These are phyloP conservation scores for Dipteronia dyeriana DNA, from an alignment of 345 rosid species.

Conservation along the genomic window DNA sequence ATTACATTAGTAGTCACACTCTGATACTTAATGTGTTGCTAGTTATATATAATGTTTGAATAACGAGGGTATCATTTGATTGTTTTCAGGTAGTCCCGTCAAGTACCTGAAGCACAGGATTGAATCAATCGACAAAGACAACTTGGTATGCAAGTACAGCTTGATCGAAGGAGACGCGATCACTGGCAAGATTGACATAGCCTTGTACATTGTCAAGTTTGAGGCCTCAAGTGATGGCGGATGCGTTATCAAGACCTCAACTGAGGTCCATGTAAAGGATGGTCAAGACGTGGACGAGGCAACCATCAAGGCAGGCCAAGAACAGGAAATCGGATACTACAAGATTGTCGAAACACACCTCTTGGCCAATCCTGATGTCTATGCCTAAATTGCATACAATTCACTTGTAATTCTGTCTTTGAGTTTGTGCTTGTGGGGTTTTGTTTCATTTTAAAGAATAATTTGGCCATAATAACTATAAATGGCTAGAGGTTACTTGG, in stretches of 20 bases:
- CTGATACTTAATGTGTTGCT: constrained; percentile 9
- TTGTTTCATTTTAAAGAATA: too few relatives aligned
- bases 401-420: too few relatives aligned
- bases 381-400: not conserved
- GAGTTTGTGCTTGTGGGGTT: too few relatives aligned
- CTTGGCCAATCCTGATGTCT: not conserved
- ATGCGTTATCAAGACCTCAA: constrained; percentile 20
- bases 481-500: too few relatives aligned
- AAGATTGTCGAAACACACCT: not conserved
- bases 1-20: not conserved
- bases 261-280: constrained; percentile 22
- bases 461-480: too few relatives aligned
- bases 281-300: constrained; percentile 26
- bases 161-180: constrained; percentile 8
- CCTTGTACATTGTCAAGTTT: not conserved
- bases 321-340: not conserved
- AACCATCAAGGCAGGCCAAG: constrained; percentile 5
- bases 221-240: constrained; percentile 29
- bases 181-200: too few relatives aligned
- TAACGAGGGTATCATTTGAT: constrained; percentile 29
- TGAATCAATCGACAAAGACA: too few relatives aligned
- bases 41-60: not conserved
- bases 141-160: too few relatives aligned
- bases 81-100: constrained; percentile 26
- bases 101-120: not conserved